Evolutionary conservation across 441 rosid species (phyloP), one percentile per base, ranked within the genome.

Genomic region (Isatis lusitanica): DNA sequence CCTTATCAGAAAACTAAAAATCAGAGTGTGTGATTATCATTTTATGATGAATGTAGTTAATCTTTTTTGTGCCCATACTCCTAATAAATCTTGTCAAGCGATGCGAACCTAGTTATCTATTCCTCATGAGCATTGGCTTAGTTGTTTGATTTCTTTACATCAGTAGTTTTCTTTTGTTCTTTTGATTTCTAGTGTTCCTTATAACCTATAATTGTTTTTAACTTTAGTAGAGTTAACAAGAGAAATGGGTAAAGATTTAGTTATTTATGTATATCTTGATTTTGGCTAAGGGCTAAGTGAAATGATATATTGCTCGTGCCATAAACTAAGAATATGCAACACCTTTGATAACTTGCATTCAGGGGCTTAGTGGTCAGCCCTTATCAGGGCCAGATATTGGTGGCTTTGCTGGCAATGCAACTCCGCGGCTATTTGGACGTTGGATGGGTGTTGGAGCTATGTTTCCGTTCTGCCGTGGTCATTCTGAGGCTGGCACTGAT

Each of bases 311-410:
- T 50, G 39, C 39, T 42, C 56, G 15, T 13, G 15, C 63, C 24
- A 7, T 24, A 21, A 28, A 21, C 10, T 52, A 69, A 33, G 53
- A 6, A 1, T 63, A 17, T 64, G 40, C 13, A 26, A 40, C 39
- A 53, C 18, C 43, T 74, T 74, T 79, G 26, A 16, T 58, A 79
- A 76, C 47, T 70, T 82, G 60, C 72, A 70, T 52, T 74, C 78
- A 93, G 99, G 99, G 96, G 63, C 88, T 95, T 55, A 91, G 98
- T 78, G 99, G 96, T 62, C 99, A 95, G 83, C 98, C 96, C 28
- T 80, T 95, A 78, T 84, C 99, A 16, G 99, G 99, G 74, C 97
- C 99, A 75, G 98, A 95, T 85, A 91, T 95, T 65, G 99, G 99
- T 80, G 99, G 99, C 55, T 93, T 85, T 82, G 91, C 71, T 51